Evolutionary conservation across 352 stramenopile genomes (phyloP).

Genomic region (Phytophthora pini): DNA sequence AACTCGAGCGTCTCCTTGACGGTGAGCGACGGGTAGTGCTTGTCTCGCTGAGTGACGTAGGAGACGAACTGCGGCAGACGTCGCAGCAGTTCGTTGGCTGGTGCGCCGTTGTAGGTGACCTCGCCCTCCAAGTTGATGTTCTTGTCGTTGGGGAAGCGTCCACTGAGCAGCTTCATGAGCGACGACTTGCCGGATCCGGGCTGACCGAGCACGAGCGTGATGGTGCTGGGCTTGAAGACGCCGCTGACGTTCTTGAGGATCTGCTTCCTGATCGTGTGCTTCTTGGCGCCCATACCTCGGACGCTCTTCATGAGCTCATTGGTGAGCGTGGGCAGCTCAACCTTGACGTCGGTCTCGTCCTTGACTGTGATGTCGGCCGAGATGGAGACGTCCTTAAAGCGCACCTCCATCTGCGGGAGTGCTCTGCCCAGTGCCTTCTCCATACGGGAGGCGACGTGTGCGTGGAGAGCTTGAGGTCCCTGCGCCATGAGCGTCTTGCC

Average conservation of each 20-base stretch:
- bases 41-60: constrained; percentile 48
- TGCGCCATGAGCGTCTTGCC: constrained; percentile 43
- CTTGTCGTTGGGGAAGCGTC: constrained; percentile 39
- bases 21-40: constrained; percentile 50
- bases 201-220: constrained; percentile 60
- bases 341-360: constrained; percentile 20
- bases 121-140: constrained; percentile 44
- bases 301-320: constrained; percentile 34
- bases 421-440: constrained; percentile 28
- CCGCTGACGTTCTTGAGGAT: constrained; percentile 49
- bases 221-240: constrained; percentile 49
- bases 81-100: constrained; percentile 3
- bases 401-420: constrained; percentile 53
- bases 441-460: constrained; percentile 29
- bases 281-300: constrained; percentile 30
- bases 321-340: constrained; percentile 27
- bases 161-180: constrained; percentile 61
- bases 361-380: constrained; percentile 37
- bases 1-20: constrained; percentile 67
- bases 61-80: constrained; percentile 45
- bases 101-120: constrained; percentile 53
- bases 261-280: constrained; percentile 40
- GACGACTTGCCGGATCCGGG: constrained; percentile 57
- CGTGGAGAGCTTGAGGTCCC: constrained; percentile 35
- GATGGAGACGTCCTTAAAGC: constrained; percentile 40